Conservation (phyloP, 192 early-diverging fungal species). For the Coemansia reversa region DNA sequence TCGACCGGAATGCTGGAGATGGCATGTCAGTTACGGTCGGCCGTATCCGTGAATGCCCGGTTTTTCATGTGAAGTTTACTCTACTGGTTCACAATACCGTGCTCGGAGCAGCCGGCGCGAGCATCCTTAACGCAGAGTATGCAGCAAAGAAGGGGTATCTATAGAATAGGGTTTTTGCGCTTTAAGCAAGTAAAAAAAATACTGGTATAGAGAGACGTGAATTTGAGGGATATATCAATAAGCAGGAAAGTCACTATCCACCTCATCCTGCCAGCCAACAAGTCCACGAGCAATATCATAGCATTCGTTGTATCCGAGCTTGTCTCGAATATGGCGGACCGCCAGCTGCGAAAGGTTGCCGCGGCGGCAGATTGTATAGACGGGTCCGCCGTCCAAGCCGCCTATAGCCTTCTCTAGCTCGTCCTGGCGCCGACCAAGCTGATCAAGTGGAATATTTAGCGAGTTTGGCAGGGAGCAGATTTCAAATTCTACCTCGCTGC, state of each 20-base stretch:
- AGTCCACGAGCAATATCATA: constrained; percentile 86
- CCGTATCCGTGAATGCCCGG: constrained; percentile 76
- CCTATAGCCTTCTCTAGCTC: constrained; percentile 47
- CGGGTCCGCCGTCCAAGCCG: constrained; percentile 44
- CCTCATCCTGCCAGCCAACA: constrained; percentile 66
- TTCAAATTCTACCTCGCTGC: constrained; percentile 78
- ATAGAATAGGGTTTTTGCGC: background rate
- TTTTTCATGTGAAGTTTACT: constrained; percentile 91
- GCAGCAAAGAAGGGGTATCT: constrained; percentile 75
- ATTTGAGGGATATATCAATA: constrained; percentile 52
- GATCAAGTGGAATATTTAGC: constrained; percentile 59
- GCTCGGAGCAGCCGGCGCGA: constrained; percentile 91
- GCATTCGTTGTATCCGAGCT: constrained; percentile 60
- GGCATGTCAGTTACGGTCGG: constrained; percentile 95
- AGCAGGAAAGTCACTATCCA: constrained; percentile 80
- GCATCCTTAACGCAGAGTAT: constrained; percentile 93
- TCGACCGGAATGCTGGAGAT: constrained; percentile 80
- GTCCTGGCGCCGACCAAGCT: constrained; percentile 27
- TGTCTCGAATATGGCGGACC: constrained; percentile 67
- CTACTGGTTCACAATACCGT: constrained; percentile 94
- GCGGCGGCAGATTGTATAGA: constrained; percentile 83
- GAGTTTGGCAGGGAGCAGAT: constrained; percentile 77
- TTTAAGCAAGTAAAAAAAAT: background rate
- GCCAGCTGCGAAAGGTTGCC: constrained; percentile 92
- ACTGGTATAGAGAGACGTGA: background rate